Evolutionary conservation across 495 filamentous ascomycete genomes (phyloP).

Genomic region (Lasiosphaeria hispida): DNA sequence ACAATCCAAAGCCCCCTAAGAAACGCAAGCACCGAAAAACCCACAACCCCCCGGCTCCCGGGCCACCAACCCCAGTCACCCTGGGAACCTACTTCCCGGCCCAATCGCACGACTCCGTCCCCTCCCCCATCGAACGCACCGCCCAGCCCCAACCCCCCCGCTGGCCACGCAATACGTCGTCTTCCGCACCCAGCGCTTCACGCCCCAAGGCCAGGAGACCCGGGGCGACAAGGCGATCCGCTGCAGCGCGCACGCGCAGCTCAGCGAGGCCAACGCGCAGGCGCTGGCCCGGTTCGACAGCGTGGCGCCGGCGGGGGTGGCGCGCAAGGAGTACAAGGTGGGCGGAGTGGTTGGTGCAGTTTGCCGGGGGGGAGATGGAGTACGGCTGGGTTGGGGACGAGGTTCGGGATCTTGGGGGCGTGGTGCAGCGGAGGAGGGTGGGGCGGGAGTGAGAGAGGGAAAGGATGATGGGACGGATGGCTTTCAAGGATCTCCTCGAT

Average conservation of each 20-base stretch:
- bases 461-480: too few relatives aligned
- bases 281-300: not conserved
- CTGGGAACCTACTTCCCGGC: too few relatives aligned
- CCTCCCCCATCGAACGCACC: not conserved
- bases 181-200: not conserved
- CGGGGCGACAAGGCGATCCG: not conserved
- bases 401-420: not conserved
- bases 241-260: not conserved
- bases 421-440: not conserved
- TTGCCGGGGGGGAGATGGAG: not conserved
- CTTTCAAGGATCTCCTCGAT: too few relatives aligned
- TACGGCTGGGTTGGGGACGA: slow-evolving; percentile 11
- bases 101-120: too few relatives aligned
- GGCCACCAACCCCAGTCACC: too few relatives aligned
- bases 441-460: too few relatives aligned
- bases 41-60: too few relatives aligned
- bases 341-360: not conserved
- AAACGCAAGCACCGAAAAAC: too few relatives aligned
- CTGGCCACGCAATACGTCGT: too few relatives aligned
- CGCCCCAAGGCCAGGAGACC: not conserved
- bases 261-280: not conserved
- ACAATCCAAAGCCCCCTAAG: too few relatives aligned
- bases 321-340: not conserved
- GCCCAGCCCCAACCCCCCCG: too few relatives aligned
- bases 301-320: not conserved